Conservation (phyloP, 371 early-diverging fungal species). For the Cokeromyces recurvatus region DNA sequence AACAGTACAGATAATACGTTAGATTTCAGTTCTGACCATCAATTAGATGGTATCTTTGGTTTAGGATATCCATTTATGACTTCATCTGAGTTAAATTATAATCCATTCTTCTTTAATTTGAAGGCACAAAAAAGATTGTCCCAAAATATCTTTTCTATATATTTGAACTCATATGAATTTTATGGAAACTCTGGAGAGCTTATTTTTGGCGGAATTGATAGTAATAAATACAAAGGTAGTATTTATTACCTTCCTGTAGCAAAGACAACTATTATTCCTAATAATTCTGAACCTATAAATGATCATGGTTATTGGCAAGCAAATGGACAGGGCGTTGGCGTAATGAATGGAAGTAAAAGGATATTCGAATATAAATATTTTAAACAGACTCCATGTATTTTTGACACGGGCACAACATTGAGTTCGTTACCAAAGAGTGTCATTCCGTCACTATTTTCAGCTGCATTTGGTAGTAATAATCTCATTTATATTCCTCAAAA, state of each 20-base stretch:
- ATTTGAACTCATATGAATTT: conserved; percentile 17
- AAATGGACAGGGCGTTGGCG: conserved; percentile 28
- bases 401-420: conserved; percentile 45
- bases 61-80: conserved; percentile 40
- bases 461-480: too few relatives aligned
- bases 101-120: conserved; percentile 40
- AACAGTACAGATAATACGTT: neutral
- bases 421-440: conserved; percentile 30
- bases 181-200: conserved; percentile 45
- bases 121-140: conserved; percentile 22
- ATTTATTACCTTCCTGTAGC: conserved; percentile 41
- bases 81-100: conserved; percentile 21
- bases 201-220: conserved; percentile 55
- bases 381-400: conserved; percentile 13
- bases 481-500: conserved; percentile 19
- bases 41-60: conserved; percentile 40
- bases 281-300: neutral
- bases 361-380: neutral
- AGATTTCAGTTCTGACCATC: too few relatives aligned
- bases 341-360: conserved; percentile 3
- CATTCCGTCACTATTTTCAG: conserved; percentile 12
- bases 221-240: conserved; percentile 42
- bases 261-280: neutral
- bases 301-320: conserved; percentile 40
- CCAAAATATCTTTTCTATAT: conserved; percentile 35